Base-by-base conservation (phyloP, 2,329 filamentous ascomycete genomes). In the Aspergillus sp. region DNA sequence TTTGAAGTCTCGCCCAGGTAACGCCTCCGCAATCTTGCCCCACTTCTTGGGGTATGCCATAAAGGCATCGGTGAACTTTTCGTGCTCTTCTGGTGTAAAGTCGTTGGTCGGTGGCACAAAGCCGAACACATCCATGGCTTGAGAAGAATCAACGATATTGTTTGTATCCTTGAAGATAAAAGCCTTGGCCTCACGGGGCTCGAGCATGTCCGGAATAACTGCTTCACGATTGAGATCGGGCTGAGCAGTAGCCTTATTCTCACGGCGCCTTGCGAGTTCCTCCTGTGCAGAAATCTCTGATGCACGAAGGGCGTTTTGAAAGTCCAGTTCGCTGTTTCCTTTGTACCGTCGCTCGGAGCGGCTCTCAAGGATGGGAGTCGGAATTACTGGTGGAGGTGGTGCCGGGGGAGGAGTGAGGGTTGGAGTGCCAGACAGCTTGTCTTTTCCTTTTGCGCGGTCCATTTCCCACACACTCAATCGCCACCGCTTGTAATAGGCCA, bases 1-100 rank as follows among this genome's bases (percentile, higher is more conserved):
- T 61, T 78, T 73, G 67, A 77, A 81, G 39, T 74, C 73, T 20
- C 79, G 75, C 12, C 75, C 76, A 37, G 78, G 76, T 24, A 81
- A 62, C 22, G 72, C 69, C 51, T 79, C 76, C 3, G 79, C 79
- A 59, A 82, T 82, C 61, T 79, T 79, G 20, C 79, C 78, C 77
- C 79, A 82, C 69, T 77, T 79, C 70, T 82, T 82, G 3, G 79
- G 79, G 54, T 75, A 67, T 4, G 74, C 70, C 71, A 79, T 77
- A 61, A 80, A 82, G 15, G 78, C 77, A 54, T 79, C 72, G 1
- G 75, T 76, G 62, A 82, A 81, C 2, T 69, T 68, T 30, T 72
- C 69, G 55, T 81, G 78, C 64, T 82, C 79, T 47, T 78, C 73
- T 0, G 72, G 67, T 0, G 76, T 79, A 61, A 82, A 82, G 57